Conservation (phyloP, 2,329 filamentous ascomycete genomes). For the Lachnellula subtilissima region DNA sequence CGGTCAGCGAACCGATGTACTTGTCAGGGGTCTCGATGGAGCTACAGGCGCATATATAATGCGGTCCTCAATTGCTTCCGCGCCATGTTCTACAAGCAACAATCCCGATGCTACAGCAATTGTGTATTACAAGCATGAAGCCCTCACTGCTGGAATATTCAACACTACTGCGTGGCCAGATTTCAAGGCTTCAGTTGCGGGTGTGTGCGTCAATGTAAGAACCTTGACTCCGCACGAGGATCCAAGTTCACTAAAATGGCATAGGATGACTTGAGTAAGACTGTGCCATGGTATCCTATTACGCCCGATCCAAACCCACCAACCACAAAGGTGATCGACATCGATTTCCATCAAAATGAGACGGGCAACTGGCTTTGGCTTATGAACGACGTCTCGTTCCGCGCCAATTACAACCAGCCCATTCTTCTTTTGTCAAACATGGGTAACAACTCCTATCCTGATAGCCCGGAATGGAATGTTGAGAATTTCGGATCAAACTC, state of each 20-base stretch:
- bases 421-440: constrained; percentile 49
- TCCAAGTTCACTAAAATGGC: neutral
- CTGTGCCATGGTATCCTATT: constrained; percentile 21
- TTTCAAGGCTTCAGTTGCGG: constrained; percentile 7
- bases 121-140: constrained; percentile 57
- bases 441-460: constrained; percentile 48
- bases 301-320: constrained; percentile 16
- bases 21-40: constrained; percentile 41
- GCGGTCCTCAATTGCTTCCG: constrained; percentile 43
- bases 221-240: neutral
- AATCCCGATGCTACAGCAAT: constrained; percentile 52
- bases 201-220: constrained; percentile 16
- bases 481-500: constrained; percentile 47
- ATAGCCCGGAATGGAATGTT: constrained; percentile 51
- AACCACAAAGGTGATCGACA: constrained; percentile 19
- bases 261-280: constrained; percentile 16
- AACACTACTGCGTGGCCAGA: constrained; percentile 17
- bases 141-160: neutral
- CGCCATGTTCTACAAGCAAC: constrained; percentile 39
- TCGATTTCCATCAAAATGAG: constrained; percentile 45
- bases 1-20: constrained; percentile 42
- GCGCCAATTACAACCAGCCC: constrained; percentile 55
- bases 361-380: constrained; percentile 47
- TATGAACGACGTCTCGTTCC: constrained; percentile 38
- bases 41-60: constrained; percentile 47